phyloP scores from a whole-genome alignment of 208 protist genomes.

The Paratrypanosoma confusum region DNA sequence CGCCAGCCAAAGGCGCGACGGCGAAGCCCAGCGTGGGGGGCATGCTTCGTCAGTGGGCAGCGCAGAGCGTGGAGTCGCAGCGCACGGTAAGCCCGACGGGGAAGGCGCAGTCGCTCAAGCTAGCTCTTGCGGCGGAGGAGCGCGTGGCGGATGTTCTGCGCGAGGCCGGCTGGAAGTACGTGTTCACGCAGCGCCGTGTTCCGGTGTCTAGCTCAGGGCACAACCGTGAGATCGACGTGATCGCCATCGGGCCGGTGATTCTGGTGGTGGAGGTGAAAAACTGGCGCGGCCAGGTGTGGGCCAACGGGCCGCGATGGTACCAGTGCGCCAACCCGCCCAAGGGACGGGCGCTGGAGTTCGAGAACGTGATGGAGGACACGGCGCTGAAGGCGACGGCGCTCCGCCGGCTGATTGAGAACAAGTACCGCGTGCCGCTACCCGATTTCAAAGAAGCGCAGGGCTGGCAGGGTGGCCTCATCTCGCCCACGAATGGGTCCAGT shows the following conservation, averaged over 20 bases:
- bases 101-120: too few relatives aligned
- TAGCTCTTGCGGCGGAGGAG: conserved; percentile 73
- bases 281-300: conserved; percentile 84
- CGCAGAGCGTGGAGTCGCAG: too few relatives aligned
- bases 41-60: too few relatives aligned
- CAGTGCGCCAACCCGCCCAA: conserved; percentile 30
- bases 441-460: conserved; percentile 16
- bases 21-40: too few relatives aligned
- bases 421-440: conserved; percentile 46
- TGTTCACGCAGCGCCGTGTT: conserved; percentile 75
- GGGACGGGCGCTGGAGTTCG: conserved; percentile 59
- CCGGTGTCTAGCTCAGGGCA: conserved; percentile 53
- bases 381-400: conserved; percentile 71
- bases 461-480: too few relatives aligned
- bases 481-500: too few relatives aligned
- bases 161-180: conserved; percentile 57
- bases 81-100: too few relatives aligned
- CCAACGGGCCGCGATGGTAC: conserved; percentile 73
- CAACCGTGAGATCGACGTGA: conserved; percentile 84
- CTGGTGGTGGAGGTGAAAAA: conserved; percentile 86
- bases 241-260: conserved; percentile 66
- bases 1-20: too few relatives aligned
- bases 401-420: conserved; percentile 77
- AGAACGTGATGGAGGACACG: conserved; percentile 77
- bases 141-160: conserved; percentile 46